Evolutionary conservation across 1,284 basidiomycete genomes (phyloP), one percentile per base, ranked within the genome.

Genomic region (Neotropicomus parvogracilis): DNA sequence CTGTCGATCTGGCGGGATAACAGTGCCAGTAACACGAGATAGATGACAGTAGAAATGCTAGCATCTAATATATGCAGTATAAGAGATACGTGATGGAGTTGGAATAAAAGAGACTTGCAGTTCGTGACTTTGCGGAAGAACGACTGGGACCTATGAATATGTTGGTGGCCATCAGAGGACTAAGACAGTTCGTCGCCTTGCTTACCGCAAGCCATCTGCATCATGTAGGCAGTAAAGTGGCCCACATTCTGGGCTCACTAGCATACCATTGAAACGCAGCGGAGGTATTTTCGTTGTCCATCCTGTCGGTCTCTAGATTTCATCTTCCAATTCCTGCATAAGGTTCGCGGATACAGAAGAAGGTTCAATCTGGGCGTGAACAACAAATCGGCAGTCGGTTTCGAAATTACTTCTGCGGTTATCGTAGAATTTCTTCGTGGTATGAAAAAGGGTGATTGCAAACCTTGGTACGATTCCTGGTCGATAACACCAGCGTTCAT

Each of bases 81-180:
- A 50, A 44, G 45, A 46, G 14, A 48, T 24, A 29, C 6, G n/a
- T 43, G 35, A 13, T 2, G 16, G 14, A 24, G 32, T 6, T 20
- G 4, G 14, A 28, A 33, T 0, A 53, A 43, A 16, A 19, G n/a
- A 31, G n/a, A 70, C 82, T 59, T 57, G 91, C 89, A 94, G 13
- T 82, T 85, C 3, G 87, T 85, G 24, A 89, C 83, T 69, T 90
- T 91, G 44, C 83, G 77, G 70, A 87, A 90, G 60, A 92, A 87
- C 5, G 78, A 79, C 56, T 75, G 75, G 26, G 76, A 79, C 36
- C 83, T 77, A 51, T 12, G 34, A 9, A 48, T 39, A 24, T 24
- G 24, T 24, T 26, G 20, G 14, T 17, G 17, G 13, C 24, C 19
- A 56, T 49, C 16, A 52, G 45, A 11, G 34, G 20, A 44, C 24